Evolutionary conservation across 208 protist species (phyloP), one percentile per base, ranked within the genome.

Genomic region (Blechomonas ayalai): DNA sequence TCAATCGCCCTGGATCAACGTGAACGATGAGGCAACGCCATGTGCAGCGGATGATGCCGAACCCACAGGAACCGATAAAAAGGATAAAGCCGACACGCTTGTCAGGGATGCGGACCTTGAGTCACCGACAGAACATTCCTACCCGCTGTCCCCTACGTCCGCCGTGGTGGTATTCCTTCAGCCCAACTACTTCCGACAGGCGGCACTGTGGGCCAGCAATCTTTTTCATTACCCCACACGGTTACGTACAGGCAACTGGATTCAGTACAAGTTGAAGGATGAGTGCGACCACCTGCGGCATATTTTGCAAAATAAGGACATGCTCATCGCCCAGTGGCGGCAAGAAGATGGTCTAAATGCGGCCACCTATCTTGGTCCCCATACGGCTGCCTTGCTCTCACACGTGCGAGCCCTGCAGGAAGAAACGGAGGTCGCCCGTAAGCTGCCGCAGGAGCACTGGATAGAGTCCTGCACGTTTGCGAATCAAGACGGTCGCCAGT

Each of bases 191-290:
- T 64, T 86, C 20, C 52, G 45, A 1, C 65, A 90, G 45, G 73
- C 73, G 1, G 53, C 61, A 9, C 57, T 90, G 63, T 90, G 81
- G 77, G 76, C 71, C 0, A 67, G 66, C 43, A 65, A 67, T 37
- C 69, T 90, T 37, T 76, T 90, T 32, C 75, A 79, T 53, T 56
- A 52, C 36, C 81, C 81, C 0, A 52, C 58, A 1, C 53, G 40
- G 22, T 35, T 83, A 0, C 47, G 46, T 3, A 56, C 40, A 0
- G 71, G 72, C 3, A 33, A 37, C n/a, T 90, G 81, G 77, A 52
- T 86, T 12, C 79, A 90, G 71, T 90, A 86, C 68, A 90, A 86
- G 57, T 68, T 90, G n/a, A 90, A 90, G 60, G 73, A 84, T 48
- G 81, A 90, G 59, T 73, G 59, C 35, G 74, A 83, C 34, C 52